These are phyloP conservation scores for Cyberlindnera nakhonratchasimensis DNA, from an alignment of 805 yeast genomes.

Conservation along the genomic window DNA sequence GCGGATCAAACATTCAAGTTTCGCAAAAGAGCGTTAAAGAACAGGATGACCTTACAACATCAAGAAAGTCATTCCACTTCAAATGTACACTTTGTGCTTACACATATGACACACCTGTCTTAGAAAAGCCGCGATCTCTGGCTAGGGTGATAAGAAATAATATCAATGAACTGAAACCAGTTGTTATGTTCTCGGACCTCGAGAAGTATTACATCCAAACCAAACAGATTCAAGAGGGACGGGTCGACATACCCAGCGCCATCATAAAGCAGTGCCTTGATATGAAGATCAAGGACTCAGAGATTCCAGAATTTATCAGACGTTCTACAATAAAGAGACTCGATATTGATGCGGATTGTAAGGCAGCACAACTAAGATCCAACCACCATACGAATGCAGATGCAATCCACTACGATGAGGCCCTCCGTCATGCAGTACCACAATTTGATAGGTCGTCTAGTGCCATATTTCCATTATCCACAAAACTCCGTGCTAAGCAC, in stretches of 20 bases:
- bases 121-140: conserved; percentile 20
- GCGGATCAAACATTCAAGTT: conserved; percentile 16
- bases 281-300: conserved; percentile 11
- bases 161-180: conserved; percentile 5
- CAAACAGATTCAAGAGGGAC: conserved; percentile 11
- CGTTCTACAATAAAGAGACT: conserved; percentile 9
- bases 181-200: conserved; percentile 16
- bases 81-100: conserved; percentile 21
- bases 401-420: conserved; percentile 4
- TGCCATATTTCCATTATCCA: conserved; percentile 17
- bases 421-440: conserved; percentile 6
- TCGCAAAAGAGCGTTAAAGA: conserved; percentile 8
- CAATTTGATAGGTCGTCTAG: background rate
- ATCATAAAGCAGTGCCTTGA: conserved; percentile 17
- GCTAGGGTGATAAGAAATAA: conserved; percentile 15
- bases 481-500: conserved; percentile 21
- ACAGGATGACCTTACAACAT: too few relatives aligned
- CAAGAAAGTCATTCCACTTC: conserved; percentile 8
- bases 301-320: conserved; percentile 19
- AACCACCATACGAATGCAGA: background rate
- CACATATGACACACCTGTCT: conserved; percentile 10
- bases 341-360: conserved; percentile 4
- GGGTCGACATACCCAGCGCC: conserved; percentile 16
- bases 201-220: conserved; percentile 22
- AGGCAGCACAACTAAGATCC: background rate